phyloP scores from a whole-genome alignment of 2,329 filamentous ascomycete genomes.

The Diplodia mutila region DNA sequence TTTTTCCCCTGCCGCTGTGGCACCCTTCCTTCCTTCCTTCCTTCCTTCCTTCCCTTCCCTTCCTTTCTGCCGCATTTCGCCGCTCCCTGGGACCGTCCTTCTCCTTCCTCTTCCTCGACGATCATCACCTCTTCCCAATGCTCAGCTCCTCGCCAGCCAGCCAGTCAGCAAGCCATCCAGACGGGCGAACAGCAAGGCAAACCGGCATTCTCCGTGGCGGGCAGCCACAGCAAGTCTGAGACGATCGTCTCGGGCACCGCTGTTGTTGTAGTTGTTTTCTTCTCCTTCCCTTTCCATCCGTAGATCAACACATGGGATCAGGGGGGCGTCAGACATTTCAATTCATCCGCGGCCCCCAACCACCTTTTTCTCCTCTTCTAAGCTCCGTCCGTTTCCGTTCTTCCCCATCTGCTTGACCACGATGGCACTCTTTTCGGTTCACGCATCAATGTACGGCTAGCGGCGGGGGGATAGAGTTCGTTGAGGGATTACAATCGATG shows the following conservation, averaged over 20 bases:
- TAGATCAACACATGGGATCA: background rate
- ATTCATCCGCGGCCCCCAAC: background rate
- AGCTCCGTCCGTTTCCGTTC: no score
- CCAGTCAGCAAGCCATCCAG: no score
- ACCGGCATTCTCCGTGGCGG: no score
- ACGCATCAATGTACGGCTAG: no score
- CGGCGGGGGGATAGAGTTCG: no score
- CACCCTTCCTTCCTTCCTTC: no score
- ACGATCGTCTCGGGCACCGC: background rate
- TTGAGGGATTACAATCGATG: background rate
- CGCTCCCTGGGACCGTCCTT: background rate
- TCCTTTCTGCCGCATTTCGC: background rate
- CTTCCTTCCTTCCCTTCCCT: no score
- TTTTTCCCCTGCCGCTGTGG: background rate
- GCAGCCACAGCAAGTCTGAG: background rate
- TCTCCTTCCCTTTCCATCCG: background rate
- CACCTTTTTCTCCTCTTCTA: no score
- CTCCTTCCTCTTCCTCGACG: background rate
- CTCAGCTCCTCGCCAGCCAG: no score
- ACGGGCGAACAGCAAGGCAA: no score
- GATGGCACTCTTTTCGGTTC: background rate
- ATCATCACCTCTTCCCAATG: background rate
- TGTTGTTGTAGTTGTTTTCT: background rate
- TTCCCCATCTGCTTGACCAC: no score
- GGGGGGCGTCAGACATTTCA: no score